Base-by-base conservation (phyloP, 805 yeast species). In the Myxozyma sirexii region DNA sequence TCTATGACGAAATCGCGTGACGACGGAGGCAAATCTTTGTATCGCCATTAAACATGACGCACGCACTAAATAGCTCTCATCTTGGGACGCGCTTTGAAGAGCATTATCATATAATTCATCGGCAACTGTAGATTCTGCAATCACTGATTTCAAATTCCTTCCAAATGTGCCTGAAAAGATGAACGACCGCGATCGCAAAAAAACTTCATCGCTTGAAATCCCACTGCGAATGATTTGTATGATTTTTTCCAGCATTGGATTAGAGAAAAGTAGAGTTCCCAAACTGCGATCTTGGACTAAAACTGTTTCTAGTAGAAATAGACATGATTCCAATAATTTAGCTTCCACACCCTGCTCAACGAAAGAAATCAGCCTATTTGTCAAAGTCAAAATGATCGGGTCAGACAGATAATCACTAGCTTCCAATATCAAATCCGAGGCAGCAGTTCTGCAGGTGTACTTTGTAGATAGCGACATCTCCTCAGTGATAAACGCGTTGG, bases 381-480 rank as follows among this genome's bases (percentile, higher is more conserved):
- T 31, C 2, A 54, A 23, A 23, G 57, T 35, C 2, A 17, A 35
- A 19, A 56, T 41, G 17, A 57, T 19, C n/a, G 23, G 51, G 15
- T 60, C 57, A 23, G 54, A 10, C 23, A 42, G 42, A 24, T 13
- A 38, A 43, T 59, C 56, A 33, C 52, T 42, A 19, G 35, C 13
- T 42, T 50, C 56, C 13, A 54, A 21, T 15, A 54, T 3, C 35
- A 83, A 80, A 29, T 86, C 90, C 27, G 77, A 76, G 0, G 85
- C 75, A 0, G 87, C 80, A 50, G 84, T 87, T 54, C 98, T 80
- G 0, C 85, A 80, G 1, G 80, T 72, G 8, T 74, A 72, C 4
- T 80, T 82, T 0, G 85, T 75, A 0, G 85, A 75, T 33, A 91
- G 77, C 1, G 90, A 97, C 1, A 89, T 79, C 57, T 88, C 91